Conservation (phyloP, 345 rosid species). For the Luvunga scandens region DNA sequence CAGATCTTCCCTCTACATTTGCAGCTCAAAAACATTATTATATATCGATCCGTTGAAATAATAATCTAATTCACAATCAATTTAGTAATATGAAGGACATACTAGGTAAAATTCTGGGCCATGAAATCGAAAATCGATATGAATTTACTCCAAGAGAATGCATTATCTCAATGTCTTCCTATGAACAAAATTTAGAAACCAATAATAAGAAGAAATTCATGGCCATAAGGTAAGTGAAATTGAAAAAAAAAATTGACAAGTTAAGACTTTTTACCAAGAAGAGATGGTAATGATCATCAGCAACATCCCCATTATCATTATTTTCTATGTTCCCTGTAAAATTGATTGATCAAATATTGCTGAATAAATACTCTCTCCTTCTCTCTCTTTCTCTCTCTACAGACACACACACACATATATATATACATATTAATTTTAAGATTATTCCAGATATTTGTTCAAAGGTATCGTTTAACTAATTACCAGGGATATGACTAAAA, state of each 20-base stretch:
- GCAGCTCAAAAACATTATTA: slow-evolving; percentile 3
- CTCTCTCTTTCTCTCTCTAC: too few species aligned
- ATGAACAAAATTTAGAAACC: not conserved
- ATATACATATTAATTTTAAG: too few species aligned
- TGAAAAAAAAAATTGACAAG: not conserved
- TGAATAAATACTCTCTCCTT: not conserved
- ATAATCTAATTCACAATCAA: not conserved
- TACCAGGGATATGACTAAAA: slow-evolving; percentile 42
- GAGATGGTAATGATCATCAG: slow-evolving; percentile 34
- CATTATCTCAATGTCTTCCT: slow-evolving; percentile 38
- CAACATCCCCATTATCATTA: slow-evolving; percentile 25
- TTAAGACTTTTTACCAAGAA: slow-evolving; percentile 11
- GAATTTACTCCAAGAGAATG: slow-evolving; percentile 38
- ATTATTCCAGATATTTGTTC: not conserved
- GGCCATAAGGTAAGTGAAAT: not conserved
- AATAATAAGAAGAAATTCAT: not conserved
- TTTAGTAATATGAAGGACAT: slow-evolving; percentile 4
- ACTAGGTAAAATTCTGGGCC: slow-evolving; percentile 43
- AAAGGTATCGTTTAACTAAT: too few species aligned
- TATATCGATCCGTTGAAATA: not conserved
- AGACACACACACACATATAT: too few species aligned
- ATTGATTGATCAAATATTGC: not conserved
- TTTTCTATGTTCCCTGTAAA: slow-evolving; percentile 14
- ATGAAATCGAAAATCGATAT: slow-evolving; percentile 44
- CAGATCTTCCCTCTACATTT: slow-evolving; percentile 38